phyloP scores from a whole-genome alignment of 1,284 basidiomycete genomes.

The Chalciporus sp. region DNA sequence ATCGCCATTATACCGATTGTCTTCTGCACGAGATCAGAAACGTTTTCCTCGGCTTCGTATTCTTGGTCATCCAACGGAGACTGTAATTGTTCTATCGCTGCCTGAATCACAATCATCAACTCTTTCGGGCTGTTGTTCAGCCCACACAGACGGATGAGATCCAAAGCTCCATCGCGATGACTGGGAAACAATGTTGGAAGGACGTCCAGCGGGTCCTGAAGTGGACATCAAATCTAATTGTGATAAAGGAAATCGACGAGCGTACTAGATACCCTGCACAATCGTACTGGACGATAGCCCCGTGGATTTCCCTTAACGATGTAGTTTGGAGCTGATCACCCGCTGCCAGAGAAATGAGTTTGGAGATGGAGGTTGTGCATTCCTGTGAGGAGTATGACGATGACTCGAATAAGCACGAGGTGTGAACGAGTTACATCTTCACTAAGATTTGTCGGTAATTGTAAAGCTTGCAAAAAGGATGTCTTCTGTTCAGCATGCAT shows the following conservation, averaged over 20 bases:
- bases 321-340: conserved; percentile 1
- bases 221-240: conserved; percentile 1
- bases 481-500: conserved; percentile 16
- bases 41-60: conserved; percentile 34
- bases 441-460: conserved; percentile 21
- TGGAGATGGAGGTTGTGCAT: conserved; percentile 16
- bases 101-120: conserved; percentile 60
- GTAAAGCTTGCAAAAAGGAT: conserved; percentile 19
- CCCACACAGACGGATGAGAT: conserved; percentile 26
- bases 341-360: conserved; percentile 22
- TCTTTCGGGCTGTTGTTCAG: conserved; percentile 49
- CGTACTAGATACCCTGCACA: conserved; percentile 22
- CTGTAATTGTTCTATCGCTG: conserved; percentile 52
- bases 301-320: conserved; percentile 22
- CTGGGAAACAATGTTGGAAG: conserved; percentile 29
- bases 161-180: conserved; percentile 18
- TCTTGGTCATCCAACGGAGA: conserved; percentile 29
- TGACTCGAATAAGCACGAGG: not conserved
- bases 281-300: conserved; percentile 15
- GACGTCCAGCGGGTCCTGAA: conserved; percentile 32
- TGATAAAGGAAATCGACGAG: not conserved
- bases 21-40: conserved; percentile 28
- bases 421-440: conserved; percentile 24
- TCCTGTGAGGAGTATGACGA: conserved; percentile 16
- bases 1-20: conserved; percentile 41